Conservation (phyloP, 305 asterid genomes). For the Solanum chacoense region DNA sequence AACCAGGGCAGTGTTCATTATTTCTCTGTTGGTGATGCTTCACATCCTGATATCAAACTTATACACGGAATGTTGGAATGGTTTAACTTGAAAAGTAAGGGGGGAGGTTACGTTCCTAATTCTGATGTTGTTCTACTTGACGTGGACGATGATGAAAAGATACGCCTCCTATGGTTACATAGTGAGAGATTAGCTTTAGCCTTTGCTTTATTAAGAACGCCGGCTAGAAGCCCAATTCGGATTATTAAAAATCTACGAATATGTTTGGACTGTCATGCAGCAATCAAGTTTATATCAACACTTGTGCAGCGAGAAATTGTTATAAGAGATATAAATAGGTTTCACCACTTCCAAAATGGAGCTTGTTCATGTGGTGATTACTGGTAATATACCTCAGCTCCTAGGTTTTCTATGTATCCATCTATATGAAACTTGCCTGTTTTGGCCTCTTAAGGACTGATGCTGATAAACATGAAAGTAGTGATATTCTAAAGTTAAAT, state of each 20-base stretch:
- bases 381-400: slow-evolving; percentile 17
- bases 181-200: slow-evolving; percentile 85
- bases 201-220: slow-evolving; percentile 54
- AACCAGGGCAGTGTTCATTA: slow-evolving; percentile 58
- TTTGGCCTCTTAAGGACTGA: not conserved
- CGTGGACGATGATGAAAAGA: slow-evolving; percentile 81
- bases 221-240: slow-evolving; percentile 57
- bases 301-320: slow-evolving; percentile 45
- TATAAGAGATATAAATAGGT: slow-evolving; percentile 61
- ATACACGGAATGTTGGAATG: slow-evolving; percentile 79
- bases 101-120: slow-evolving; percentile 54
- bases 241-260: slow-evolving; percentile 73
- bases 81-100: slow-evolving; percentile 46
- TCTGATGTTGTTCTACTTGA: slow-evolving; percentile 52
- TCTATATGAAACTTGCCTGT: not conserved
- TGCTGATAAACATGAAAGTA: not conserved
- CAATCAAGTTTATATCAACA: slow-evolving; percentile 47
- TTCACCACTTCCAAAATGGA: slow-evolving; percentile 65
- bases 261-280: slow-evolving; percentile 66
- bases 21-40: slow-evolving; percentile 67
- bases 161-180: slow-evolving; percentile 69
- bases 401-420: not conserved
- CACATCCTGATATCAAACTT: slow-evolving; percentile 58
- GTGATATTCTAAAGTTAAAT: not conserved
- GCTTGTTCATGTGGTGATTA: slow-evolving; percentile 77